Conservation (phyloP, 257 asterid genomes). For the Solanum sejunctum region DNA sequence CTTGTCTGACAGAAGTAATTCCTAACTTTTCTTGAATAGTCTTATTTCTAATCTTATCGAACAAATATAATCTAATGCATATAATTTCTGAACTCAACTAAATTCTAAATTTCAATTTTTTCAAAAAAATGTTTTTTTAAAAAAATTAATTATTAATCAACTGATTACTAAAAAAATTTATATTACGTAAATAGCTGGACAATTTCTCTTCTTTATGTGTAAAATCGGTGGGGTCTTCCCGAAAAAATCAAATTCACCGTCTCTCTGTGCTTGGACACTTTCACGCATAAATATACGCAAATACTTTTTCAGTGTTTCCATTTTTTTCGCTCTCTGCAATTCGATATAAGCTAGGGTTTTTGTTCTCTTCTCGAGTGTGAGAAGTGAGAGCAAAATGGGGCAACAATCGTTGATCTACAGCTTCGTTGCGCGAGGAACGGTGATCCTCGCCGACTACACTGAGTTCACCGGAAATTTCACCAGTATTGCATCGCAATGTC, state of each 20-base stretch:
- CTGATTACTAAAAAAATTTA: no score
- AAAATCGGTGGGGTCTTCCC: neutral
- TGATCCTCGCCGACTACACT: conserved; percentile 72
- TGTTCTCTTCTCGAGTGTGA: neutral
- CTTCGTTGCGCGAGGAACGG: conserved; percentile 89
- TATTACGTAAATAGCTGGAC: neutral
- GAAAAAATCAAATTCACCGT: neutral
- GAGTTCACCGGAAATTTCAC: conserved; percentile 93
- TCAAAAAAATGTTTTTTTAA: no score
- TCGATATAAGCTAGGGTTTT: conserved; percentile 28
- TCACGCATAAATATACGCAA: neutral
- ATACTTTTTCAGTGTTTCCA: neutral
- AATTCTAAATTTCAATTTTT: no score
- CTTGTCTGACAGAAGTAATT: no score
- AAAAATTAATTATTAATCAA: no score
- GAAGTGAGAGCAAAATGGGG: conserved; percentile 11
- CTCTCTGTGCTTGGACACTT: conserved; percentile 1
- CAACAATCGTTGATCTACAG: conserved; percentile 98
- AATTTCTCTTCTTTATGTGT: neutral
- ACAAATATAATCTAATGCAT: no score
- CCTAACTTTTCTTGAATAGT: no score
- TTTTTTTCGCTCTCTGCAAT: neutral
- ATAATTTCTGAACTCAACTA: no score
- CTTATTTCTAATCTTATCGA: no score
- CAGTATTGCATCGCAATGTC: conserved; percentile 88